Evolutionary conservation across 805 yeast species (phyloP), one percentile per base, ranked within the genome.

Genomic region (Saccharomyces paradoxus): DNA sequence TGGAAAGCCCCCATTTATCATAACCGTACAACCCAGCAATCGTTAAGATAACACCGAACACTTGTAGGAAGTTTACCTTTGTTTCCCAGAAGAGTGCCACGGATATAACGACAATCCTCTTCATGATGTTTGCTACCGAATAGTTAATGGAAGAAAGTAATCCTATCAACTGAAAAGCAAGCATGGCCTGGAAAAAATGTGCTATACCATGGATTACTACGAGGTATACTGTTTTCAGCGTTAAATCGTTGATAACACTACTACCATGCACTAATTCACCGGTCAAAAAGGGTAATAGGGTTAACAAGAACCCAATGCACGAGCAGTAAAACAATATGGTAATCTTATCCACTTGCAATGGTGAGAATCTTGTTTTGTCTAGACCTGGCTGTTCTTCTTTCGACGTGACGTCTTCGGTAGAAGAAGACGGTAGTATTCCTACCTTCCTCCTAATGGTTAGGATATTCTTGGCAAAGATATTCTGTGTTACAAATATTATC

Each of bases 81-180:
- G 83, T 80, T 66, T 86, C 92, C 77, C 86, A 78, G 1, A 83
- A 53, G 55, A 87, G 78, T 0, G 90, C 84, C 58, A 82, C 80
- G 24, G 81, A 69, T 53, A 87, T 87, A 49, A 86, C 84, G 29
- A 84, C 81, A 54, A 87, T 86, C 63, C 92, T 74, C 63, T 87
- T 87, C 70, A 86, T 67, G 50, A 87, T 86, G 66, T 84, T 87
- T 30, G 91, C 94, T 64, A 87, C 84, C 46, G 89, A 83, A 68
- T 87, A 87, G 65, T 84, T 85, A 49, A 87, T 86, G 3, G 94
- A 87, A n/a, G 85, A 77, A 26, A 86, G 76, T 60, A 79, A 66
- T 1, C 92, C 92, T 59, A 87, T 77, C 49, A 87, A 77, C 67
- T 85, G 90, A 68, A 87, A 87, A 27, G 92, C 92, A 50, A 86